Conservation (phyloP, 1,139 yeast genomes). For the Saccharomyces hybrid region DNA sequence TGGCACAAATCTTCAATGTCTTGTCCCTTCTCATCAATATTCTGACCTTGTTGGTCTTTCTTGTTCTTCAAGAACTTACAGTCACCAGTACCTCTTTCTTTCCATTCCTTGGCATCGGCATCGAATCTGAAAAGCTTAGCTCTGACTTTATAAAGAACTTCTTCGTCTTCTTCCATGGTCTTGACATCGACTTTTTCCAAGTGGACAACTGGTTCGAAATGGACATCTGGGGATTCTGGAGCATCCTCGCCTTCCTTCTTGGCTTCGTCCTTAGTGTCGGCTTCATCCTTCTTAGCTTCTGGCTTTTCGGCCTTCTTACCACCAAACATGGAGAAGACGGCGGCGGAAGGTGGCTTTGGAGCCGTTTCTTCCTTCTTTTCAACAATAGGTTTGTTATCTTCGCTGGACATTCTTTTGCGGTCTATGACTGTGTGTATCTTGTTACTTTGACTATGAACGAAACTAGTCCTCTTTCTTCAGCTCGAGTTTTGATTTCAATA, state of each 20-base stretch:
- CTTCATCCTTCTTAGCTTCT: conserved; percentile 28
- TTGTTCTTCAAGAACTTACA: conserved; percentile 92
- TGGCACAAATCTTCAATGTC: conserved; percentile 95
- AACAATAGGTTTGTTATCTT: conserved; percentile 21
- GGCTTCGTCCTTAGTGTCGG: conserved; percentile 34
- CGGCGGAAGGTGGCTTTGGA: conserved; percentile 54
- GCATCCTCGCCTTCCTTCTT: conserved; percentile 56
- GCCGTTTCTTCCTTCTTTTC: conserved; percentile 23
- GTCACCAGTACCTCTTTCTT: conserved; percentile 99
- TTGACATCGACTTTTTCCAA: conserved; percentile 93
- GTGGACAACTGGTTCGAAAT: conserved; percentile 92
- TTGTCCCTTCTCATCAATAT: conserved; percentile 97
- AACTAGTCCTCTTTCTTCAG: not conserved
- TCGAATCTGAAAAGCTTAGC: conserved; percentile 93
- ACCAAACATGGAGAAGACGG: conserved; percentile 86
- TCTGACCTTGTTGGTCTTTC: conserved; percentile 69
- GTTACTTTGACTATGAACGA: not conserved
- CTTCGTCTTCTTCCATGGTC: conserved; percentile 95
- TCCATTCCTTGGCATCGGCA: conserved; percentile 85
- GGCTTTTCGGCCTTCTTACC: conserved; percentile 56
- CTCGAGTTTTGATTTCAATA: not conserved
- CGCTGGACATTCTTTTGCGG: conserved; percentile 28
- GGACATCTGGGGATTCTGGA: conserved; percentile 89
- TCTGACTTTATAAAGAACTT: conserved; percentile 76
- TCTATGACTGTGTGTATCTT: not conserved